Evolutionary conservation across 2,329 filamentous ascomycete species (phyloP), one percentile per base, ranked within the genome.

Genomic region (Aspergillus eucalypticola): DNA sequence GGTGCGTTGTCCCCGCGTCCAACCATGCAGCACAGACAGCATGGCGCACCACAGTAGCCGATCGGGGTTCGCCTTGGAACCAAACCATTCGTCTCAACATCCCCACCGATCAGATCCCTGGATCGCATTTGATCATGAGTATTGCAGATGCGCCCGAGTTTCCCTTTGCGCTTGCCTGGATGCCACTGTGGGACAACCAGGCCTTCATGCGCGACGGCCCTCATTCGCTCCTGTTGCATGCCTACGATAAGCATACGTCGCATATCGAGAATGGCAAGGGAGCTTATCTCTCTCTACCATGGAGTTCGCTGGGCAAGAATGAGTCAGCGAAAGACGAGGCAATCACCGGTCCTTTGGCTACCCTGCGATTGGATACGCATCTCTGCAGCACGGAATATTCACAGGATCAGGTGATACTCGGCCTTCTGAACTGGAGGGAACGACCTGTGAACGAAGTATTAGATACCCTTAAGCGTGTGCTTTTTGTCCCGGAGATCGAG

Each of bases 401-500:
- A 0, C 95, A 99, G 73, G 93, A 99, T 72, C 89, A 93, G 58
- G 86, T 90, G 15, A 85, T 99, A 10, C 80, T 97, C 17, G 90
- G 91, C 15, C 81, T 99, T 25, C 78, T 98, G 35, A 91, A 89
- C 67, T 98, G 95, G 95, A 91, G 87, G 70, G 89, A 94, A 11
- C 83, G 88, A 42, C 82, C 88, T 0, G 84, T 88, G 49, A 87
- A 88, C 27, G 87, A 93, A 38, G 82, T 98, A 1, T 82, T 90
- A 0, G 83, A 87, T 23, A 80, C 96, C 0, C 79, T 99, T 44
- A 90, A 90, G 72, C 88, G 93, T 66, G 86, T 98, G 52, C 88
- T 93, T 19, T 98, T 98, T 66, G 93, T 99, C 0, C 91, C 95
- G 0, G 95, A 99, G 73, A 96, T 98, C 58, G 96, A 99, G 76